Conservation (phyloP, 768 basidiomycete genomes). For the Naganishia vaughanmartiniae region DNA sequence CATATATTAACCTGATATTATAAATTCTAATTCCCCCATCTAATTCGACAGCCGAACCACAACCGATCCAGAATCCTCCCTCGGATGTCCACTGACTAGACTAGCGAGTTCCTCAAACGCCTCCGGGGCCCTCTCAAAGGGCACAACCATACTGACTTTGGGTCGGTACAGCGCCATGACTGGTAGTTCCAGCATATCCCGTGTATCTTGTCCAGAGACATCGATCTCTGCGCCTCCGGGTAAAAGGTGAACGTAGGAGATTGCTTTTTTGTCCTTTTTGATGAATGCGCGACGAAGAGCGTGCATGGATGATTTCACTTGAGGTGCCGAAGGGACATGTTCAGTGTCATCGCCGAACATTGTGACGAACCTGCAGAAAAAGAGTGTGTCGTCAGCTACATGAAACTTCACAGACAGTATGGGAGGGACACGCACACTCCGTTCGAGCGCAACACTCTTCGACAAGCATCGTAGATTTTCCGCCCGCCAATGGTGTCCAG, state of each 20-base stretch:
- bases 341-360: conserved; percentile 64
- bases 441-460: conserved; percentile 58
- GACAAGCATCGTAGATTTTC: conserved; percentile 72
- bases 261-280: conserved; percentile 45
- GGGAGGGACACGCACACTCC: conserved; percentile 36
- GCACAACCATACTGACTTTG: conserved; percentile 34
- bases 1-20: conserved; percentile 4
- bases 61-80: conserved; percentile 29
- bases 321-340: conserved; percentile 29
- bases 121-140: conserved; percentile 47
- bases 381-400: not conserved
- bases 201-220: conserved; percentile 42
- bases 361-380: conserved; percentile 63
- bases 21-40: not conserved
- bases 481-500: conserved; percentile 79
- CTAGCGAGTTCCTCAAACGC: conserved; percentile 37
- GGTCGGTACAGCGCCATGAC: conserved; percentile 43
- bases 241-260: conserved; percentile 39
- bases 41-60: conserved; percentile 42
- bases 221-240: conserved; percentile 49
- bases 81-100: conserved; percentile 24
- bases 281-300: conserved; percentile 46
- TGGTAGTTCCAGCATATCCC: conserved; percentile 48
- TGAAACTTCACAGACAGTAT: not conserved
- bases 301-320: conserved; percentile 34